Evolutionary conservation across 495 filamentous ascomycete genomes (phyloP).

Genomic region (Halenospora varia): DNA sequence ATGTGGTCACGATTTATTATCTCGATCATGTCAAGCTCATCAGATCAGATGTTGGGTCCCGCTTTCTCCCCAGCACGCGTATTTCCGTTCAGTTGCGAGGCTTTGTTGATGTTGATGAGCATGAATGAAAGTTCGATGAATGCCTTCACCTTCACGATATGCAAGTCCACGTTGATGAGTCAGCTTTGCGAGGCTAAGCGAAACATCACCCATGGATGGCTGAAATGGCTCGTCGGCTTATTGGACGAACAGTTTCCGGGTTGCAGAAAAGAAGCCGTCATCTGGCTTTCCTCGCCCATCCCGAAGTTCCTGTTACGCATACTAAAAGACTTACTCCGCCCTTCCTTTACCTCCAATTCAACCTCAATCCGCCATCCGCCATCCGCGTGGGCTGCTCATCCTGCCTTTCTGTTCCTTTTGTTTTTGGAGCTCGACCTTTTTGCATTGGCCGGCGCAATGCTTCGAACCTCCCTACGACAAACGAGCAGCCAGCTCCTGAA

Average conservation of each 20-base stretch:
- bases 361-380: slow-evolving; percentile 1
- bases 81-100: not conserved
- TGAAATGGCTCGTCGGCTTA: not conserved
- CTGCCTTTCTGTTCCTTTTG: not conserved
- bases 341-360: slow-evolving; percentile 33
- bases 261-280: slow-evolving; percentile 8
- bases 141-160: not conserved
- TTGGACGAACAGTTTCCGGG: not conserved
- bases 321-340: slow-evolving; percentile 49
- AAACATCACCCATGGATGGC: not conserved
- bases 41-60: too few relatives aligned
- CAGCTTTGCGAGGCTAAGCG: not conserved
- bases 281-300: slow-evolving; percentile 4
- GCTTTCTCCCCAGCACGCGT: too few relatives aligned
- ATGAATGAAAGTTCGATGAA: not conserved
- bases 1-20: too few relatives aligned
- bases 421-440: slow-evolving; percentile 1
- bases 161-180: not conserved
- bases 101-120: not conserved
- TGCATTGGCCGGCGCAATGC: slow-evolving; percentile 38
- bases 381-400: slow-evolving; percentile 2
- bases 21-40: too few relatives aligned
- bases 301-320: slow-evolving; percentile 15
- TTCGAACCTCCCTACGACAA: slow-evolving; percentile 45
- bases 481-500: slow-evolving; percentile 49